Base-by-base conservation (phyloP, 2,329 filamentous ascomycete species). In the Rutstroemia sp. region DNA sequence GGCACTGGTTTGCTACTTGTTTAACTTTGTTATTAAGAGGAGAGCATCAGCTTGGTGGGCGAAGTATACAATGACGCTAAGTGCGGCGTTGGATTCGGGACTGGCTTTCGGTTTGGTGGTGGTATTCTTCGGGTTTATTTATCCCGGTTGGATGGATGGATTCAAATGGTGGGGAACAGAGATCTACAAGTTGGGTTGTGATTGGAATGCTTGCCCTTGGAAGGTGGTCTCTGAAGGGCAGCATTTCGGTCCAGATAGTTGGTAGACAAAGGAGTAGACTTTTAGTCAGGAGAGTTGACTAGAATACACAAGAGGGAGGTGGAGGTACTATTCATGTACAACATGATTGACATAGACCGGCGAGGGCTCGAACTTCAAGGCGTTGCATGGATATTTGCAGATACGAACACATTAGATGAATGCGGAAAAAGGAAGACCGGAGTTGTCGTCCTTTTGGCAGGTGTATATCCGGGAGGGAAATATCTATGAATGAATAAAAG, bases 91-190 rank as follows among this genome's bases (percentile, higher is more conserved):
- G 55, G 90, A 95, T 68, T 91, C 87, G 1, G 89, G 89, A 0
- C 75, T 95, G 19, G 89, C 90, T 0, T 88, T 92, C 65, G 88
- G 88, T 27, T 85, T 94, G 38, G 84, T 95, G 9, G 80, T 92
- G 4, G 84, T 94, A 25, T 95, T 95, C 69, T 92, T 95, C 65
- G 88, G 84, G 1, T 87, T 95, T 62, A 79, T 94, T n/a, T 92
- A 91, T 67, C 87, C 89, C 0, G 88, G 88, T 0, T 82, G 78
- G 76, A 87, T 86, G 75, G 78, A 82, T 40, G 77, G 78, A 27
- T 91, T 94, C 67, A 82, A 76, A 56, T 95, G 89, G 90, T 95
- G 89, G 90, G 90, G 90, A 0, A 95, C 90, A 0, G 88, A 94
- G 67, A 79, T 92, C 5, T 91, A 90, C 69, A 92, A 90, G 71